Base-by-base conservation (phyloP, 2,329 filamentous ascomycete genomes). In the Hymenoscyphus linearis region DNA sequence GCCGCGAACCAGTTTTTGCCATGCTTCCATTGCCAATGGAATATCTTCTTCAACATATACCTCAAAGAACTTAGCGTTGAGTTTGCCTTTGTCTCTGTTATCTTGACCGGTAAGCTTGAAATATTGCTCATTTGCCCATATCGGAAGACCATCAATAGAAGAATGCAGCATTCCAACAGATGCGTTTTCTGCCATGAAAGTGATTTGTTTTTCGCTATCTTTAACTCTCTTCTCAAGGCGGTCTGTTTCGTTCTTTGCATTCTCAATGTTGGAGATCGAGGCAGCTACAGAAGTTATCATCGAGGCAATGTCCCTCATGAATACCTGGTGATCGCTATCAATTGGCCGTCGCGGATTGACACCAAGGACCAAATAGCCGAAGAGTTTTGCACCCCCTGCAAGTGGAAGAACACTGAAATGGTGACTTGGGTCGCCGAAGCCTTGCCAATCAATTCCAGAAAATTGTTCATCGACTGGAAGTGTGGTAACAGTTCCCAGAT, bases 111-210 rank as follows among this genome's bases (percentile, higher is more conserved):
- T 70, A 3, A 71, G 47, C 22, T 62, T 55, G 44, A 66, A 70
- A 35, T 69, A 71, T 57, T 69, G 65, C 4, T 69, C 60, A 59
- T 71, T 71, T 3, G 69, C 69, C 69, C 69, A 71, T 6, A 65
- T 55, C 3, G 63, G 63, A 10, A 44, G 62, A 4, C 69, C 69
- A 50, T 71, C 66, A n/a, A 60, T 47, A 3, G 61, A 62, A 9
- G 71, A 59, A 57, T 69, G 69, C 14, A 65, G 58, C 68, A 71
- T 70, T 13, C 69, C 69, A 54, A 71, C 65, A 26, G 68, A 66
- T 10, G 68, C 68, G 55, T 72, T 64, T 36, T 71, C 64, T 18
- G 70, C 70, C 68, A 72, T 70, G 47, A 70, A 70, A 18, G 63
- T 55, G 37, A 69, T 68, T 52, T 68, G 63, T 37, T 60, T 66